phyloP scores from a whole-genome alignment of 1,284 basidiomycete genomes.

The Boletellus deceptivus region DNA sequence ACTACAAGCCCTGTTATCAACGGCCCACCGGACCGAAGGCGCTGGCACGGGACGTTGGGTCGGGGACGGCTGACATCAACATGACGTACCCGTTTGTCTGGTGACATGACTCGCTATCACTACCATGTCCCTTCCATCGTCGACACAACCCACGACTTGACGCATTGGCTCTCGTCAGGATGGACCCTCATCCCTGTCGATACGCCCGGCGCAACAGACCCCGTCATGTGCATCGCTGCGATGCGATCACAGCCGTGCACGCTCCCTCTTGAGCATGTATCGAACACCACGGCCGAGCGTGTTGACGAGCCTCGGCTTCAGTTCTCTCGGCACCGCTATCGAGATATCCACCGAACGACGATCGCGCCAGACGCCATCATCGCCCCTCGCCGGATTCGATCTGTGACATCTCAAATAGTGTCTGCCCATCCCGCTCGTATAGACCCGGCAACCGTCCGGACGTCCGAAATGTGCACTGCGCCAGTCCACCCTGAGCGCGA shows the following conservation, averaged over 20 bases:
- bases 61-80: too few relatives aligned
- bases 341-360: slow-evolving; percentile 23
- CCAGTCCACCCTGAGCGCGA: slow-evolving; percentile 27
- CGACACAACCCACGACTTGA: too few relatives aligned
- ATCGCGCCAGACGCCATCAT: slow-evolving; percentile 20
- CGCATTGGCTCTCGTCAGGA: too few relatives aligned
- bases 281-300: slow-evolving; percentile 15
- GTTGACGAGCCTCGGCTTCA: slow-evolving; percentile 20
- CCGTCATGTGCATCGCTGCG: too few relatives aligned
- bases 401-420: slow-evolving; percentile 31
- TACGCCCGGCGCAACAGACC: too few relatives aligned
- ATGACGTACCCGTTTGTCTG: too few relatives aligned
- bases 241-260: background rate
- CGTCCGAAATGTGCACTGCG: slow-evolving; percentile 33
- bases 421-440: slow-evolving; percentile 22
- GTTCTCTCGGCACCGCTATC: slow-evolving; percentile 20
- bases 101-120: too few relatives aligned
- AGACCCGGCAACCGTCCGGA: slow-evolving; percentile 23
- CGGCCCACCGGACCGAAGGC: too few relatives aligned
- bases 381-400: slow-evolving; percentile 27
- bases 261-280: slow-evolving; percentile 1
- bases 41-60: too few relatives aligned
- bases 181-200: too few relatives aligned
- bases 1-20: too few relatives aligned
- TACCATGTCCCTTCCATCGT: too few relatives aligned